These are phyloP conservation scores for Fusarium dlaminii DNA, from an alignment of 2,329 filamentous ascomycete species.

Conservation along the genomic window DNA sequence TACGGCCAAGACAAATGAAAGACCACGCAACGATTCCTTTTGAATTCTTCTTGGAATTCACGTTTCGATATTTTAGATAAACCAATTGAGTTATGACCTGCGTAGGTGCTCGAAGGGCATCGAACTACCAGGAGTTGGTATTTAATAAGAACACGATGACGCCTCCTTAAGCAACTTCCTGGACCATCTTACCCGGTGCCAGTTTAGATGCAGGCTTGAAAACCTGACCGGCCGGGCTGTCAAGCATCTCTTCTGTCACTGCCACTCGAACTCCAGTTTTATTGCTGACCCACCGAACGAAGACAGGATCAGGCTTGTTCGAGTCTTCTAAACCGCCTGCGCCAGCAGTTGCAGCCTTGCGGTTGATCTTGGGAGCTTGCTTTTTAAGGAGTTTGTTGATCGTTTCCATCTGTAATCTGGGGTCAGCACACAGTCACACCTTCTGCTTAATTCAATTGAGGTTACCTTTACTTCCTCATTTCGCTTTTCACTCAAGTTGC, in stretches of 20 bases:
- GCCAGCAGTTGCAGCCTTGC: slow-evolving; percentile 53
- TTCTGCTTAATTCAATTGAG: neutral
- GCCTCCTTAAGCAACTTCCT: slow-evolving; percentile 58
- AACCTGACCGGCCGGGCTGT: slow-evolving; percentile 67
- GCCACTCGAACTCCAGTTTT: slow-evolving; percentile 70
- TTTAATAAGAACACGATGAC: neutral
- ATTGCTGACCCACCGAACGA: slow-evolving; percentile 76
- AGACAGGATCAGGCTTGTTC: slow-evolving; percentile 66
- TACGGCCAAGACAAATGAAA: neutral
- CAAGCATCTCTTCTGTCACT: slow-evolving; percentile 75
- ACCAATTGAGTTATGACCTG: neutral
- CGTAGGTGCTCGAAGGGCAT: neutral
- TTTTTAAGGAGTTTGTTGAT: slow-evolving; percentile 92
- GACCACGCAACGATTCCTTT: neutral
- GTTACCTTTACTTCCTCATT: slow-evolving; percentile 71
- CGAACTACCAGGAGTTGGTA: neutral
- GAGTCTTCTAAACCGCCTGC: slow-evolving; percentile 51
- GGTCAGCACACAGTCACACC: slow-evolving; percentile 1
- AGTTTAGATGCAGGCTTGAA: slow-evolving; percentile 56
- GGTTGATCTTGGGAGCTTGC: slow-evolving; percentile 79
- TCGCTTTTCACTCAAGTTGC: slow-evolving; percentile 71
- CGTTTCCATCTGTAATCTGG: slow-evolving; percentile 76
- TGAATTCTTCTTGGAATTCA: neutral
- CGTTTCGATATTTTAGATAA: neutral
- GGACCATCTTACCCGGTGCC: slow-evolving; percentile 60